Evolutionary conservation across 306 rosid genomes (phyloP).

Genomic region (Ormosia emarginata): DNA sequence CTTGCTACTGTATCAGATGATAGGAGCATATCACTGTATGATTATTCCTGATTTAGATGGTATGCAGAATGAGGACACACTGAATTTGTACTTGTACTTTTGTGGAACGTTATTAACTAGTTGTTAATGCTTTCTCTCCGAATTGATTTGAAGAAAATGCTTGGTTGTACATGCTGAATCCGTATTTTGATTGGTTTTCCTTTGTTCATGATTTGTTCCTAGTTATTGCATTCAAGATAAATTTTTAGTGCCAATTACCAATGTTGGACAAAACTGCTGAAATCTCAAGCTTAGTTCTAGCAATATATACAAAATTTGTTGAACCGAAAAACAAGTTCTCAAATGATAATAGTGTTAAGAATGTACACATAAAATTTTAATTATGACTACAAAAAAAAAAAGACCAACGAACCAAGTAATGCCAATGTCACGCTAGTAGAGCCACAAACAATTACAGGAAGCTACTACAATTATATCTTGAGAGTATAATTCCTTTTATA

Average conservation of each 20-base stretch:
- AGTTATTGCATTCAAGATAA: slow-evolving; percentile 7
- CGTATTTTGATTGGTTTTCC: slow-evolving; percentile 6
- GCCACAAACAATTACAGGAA: too few species aligned
- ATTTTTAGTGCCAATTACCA: background rate
- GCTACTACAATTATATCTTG: too few species aligned
- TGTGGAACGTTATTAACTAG: background rate
- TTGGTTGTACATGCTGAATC: slow-evolving; percentile 19
- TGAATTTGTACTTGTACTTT: slow-evolving; percentile 11
- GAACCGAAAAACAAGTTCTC: too few species aligned
- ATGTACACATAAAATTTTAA: too few species aligned
- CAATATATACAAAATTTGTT: too few species aligned
- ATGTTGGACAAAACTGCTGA: background rate
- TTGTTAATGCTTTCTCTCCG: slow-evolving; percentile 7
- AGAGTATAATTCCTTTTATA: too few species aligned
- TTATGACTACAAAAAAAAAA: too few species aligned
- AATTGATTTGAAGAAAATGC: slow-evolving; percentile 22
- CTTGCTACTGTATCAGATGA: slow-evolving; percentile 98
- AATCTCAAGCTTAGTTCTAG: background rate
- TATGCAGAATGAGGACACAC: background rate
- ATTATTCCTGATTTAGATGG: slow-evolving; percentile 55
- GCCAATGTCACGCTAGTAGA: too few species aligned
- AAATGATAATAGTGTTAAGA: too few species aligned
- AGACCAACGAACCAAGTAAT: too few species aligned
- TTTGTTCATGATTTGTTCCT: background rate
- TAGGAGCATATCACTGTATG: slow-evolving; percentile 80